These are phyloP conservation scores for Flaveria ramosissima DNA, from an alignment of 129 eudicot genomes.

Conservation along the genomic window DNA sequence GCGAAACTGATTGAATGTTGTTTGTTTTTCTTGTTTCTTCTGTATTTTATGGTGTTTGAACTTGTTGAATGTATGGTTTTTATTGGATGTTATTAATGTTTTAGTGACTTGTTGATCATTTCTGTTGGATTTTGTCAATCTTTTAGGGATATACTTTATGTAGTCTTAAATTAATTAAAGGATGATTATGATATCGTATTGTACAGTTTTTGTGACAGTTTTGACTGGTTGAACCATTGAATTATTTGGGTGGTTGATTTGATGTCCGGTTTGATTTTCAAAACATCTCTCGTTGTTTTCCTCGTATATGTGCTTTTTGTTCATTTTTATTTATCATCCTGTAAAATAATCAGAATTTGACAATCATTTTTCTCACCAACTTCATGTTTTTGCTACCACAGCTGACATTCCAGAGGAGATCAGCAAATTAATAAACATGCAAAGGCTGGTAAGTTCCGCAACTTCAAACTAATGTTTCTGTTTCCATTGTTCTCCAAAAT, in stretches of 20 bases:
- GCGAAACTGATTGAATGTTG: too few relatives aligned
- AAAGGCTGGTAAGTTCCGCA: conserved; percentile 71
- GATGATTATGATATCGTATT: not conserved
- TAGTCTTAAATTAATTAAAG: not conserved
- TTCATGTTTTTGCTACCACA: conserved; percentile 41
- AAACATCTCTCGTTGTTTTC: not conserved
- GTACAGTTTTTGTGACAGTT: not conserved
- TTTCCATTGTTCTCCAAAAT: not conserved
- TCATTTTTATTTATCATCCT: not conserved
- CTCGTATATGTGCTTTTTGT: not conserved
- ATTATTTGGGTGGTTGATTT: not conserved
- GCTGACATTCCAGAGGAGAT: conserved; percentile 89
- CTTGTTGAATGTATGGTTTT: not conserved
- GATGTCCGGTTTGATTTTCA: not conserved
- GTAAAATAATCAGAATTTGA: not conserved
- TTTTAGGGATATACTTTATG: not conserved
- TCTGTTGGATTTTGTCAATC: not conserved
- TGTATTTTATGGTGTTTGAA: not conserved
- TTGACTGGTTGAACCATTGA: not conserved
- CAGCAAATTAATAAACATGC: conserved; percentile 75
- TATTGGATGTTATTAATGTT: not conserved
- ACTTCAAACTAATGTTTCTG: conserved; percentile 10
- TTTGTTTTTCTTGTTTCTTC: too few relatives aligned
- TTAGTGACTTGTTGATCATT: not conserved
- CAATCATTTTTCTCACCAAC: not conserved